These are phyloP conservation scores for Candida ortonii DNA, from an alignment of 805 yeast genomes.

Conservation along the genomic window DNA sequence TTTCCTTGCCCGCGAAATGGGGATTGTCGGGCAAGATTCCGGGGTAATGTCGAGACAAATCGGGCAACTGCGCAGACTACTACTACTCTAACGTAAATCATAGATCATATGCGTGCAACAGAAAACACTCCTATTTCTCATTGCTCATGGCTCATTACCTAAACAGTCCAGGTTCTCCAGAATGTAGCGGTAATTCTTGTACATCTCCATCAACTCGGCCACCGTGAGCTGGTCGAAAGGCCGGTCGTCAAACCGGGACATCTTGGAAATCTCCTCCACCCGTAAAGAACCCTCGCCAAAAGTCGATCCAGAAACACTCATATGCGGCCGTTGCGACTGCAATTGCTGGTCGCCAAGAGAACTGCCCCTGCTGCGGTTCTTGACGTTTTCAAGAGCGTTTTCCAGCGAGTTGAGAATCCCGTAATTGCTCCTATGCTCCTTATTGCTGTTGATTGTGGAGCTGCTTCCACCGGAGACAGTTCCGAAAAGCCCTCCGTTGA, in stretches of 20 bases:
- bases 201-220: constrained; percentile 28
- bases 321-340: constrained; percentile 2
- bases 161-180: constrained; percentile 10
- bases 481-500: constrained; percentile 16
- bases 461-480: constrained; percentile 1
- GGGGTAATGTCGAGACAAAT: no score
- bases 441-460: constrained; percentile 2
- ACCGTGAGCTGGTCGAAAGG: constrained; percentile 30
- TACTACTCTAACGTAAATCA: no score
- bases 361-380: constrained; percentile 31
- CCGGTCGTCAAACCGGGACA: constrained; percentile 21
- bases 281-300: constrained; percentile 1
- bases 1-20: no score
- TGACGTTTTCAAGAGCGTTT: constrained; percentile 32
- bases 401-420: constrained; percentile 30
- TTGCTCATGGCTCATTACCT: no score
- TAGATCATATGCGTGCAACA: no score
- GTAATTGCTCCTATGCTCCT: constrained; percentile 18
- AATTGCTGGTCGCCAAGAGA: constrained; percentile 15
- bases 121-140: no score
- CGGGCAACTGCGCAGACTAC: no score
- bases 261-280: constrained; percentile 11
- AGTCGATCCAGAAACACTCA: no score
- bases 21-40: no score
- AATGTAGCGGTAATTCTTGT: constrained; percentile 28